Evolutionary conservation across 2,329 filamentous ascomycete genomes (phyloP).

Genomic region (Talaromyces pinophilus): DNA sequence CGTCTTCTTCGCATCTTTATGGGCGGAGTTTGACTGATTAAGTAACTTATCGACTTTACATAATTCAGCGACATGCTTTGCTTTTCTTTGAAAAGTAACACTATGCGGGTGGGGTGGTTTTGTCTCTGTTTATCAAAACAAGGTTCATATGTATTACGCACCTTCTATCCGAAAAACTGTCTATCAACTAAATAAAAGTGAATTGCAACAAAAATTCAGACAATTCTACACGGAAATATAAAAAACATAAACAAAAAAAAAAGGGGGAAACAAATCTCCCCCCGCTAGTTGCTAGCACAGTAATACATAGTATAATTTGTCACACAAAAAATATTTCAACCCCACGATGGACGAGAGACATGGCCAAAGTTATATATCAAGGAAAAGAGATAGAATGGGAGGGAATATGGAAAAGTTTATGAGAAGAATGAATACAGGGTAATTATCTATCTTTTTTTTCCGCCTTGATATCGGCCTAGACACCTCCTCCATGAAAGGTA

Average conservation of each 20-base stretch:
- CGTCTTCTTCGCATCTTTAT: slow-evolving; percentile 40
- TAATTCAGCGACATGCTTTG: too few species aligned
- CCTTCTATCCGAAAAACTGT: not conserved
- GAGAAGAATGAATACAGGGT: slow-evolving; percentile 35
- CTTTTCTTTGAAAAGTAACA: too few species aligned
- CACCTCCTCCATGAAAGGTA: too few species aligned
- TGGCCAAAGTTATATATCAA: not conserved
- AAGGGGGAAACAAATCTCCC: not conserved
- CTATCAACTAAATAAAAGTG: not conserved
- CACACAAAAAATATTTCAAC: not conserved
- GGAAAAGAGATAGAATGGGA: slow-evolving; percentile 10
- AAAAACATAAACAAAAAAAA: not conserved
- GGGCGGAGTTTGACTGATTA: slow-evolving; percentile 23
- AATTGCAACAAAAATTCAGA: slow-evolving; percentile 7
- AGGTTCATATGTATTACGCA: not conserved
- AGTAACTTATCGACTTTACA: not conserved
- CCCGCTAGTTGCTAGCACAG: slow-evolving; percentile 21
- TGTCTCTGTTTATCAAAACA: not conserved
- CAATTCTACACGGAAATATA: slow-evolving; percentile 22
- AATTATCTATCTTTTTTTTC: slow-evolving; percentile 6
- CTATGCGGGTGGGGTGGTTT: not conserved
- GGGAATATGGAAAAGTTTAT: slow-evolving; percentile 30
- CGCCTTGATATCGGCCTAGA: not conserved
- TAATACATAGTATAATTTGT: slow-evolving; percentile 21
- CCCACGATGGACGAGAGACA: not conserved